Evolutionary conservation across 371 early-diverging fungal species (phyloP), one percentile per base, ranked within the genome.

Genomic region (Mucor sp.): DNA sequence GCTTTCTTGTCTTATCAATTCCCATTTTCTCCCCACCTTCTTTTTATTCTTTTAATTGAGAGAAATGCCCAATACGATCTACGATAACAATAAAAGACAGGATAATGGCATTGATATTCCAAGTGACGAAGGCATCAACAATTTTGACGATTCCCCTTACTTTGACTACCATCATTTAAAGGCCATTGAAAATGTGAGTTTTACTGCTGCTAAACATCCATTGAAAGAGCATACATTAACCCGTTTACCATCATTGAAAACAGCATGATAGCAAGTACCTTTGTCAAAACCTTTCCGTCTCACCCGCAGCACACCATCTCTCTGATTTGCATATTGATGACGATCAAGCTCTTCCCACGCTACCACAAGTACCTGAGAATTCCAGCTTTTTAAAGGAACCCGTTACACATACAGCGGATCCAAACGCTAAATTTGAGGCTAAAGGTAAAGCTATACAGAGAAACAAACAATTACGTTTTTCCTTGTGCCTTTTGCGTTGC

Each of bases 201-300:
- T 50, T 50, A 19, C 50, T 23, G 3, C 50, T 50, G 12, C 25
- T 4, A 25, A 55, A 55, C 6, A 55, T 15, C 0, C 21, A 55
- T 28, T 27, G 4, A 17, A n/a, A 55, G n/a, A 55, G 6, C 25
- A 3, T 6, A 6, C 5, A 17, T 41, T 41, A 41, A 41, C 41
- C 17, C 17, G 17, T 39, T 6, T 23, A 6, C 21, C 0, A 9
- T 32, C 37, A 30, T 48, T 25, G 23, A 6, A 1, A 53, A 53
- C 9, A 83, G 83, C 77, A 78, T 66, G 83, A 83, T 61, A 75
- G 80, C 60, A 83, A 78, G 59, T 83, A 83, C 59, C 64, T 78
- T 37, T 63, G 72, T 50, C 83, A 83, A 67, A 76, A 65, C 30
- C 56, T 77, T 44, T 68, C 72, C 9, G 64, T 66, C 9, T 66